Evolutionary conservation across 2,329 filamentous ascomycete genomes (phyloP), one percentile per base, ranked within the genome.

Genomic region (Xylaria multiplex): DNA sequence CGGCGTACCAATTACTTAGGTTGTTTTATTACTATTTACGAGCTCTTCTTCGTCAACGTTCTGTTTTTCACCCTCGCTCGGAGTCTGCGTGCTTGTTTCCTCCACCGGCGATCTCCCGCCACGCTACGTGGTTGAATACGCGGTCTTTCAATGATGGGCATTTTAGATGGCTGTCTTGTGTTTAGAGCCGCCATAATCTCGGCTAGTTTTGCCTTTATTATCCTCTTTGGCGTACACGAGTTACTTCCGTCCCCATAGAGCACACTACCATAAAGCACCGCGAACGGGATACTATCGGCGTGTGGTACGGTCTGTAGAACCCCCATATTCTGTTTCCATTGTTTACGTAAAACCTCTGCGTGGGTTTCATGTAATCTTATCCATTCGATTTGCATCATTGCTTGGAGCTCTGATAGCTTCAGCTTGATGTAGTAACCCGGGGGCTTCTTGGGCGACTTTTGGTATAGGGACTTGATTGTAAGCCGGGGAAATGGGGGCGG

Each of bases 361-460:
- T 68, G 68, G 3, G 8, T 11, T 27, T 64, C 16, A 42, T 69
- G 65, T 13, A 60, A 40, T 13, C n/a, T 27, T 14, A 62, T 32
- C 66, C 63, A 71, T 14, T 68, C 61, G 13, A 9, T 54, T 24
- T 22, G 56, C 54, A 13, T 35, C 65, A 70, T 69, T 9, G 11
- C 43, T 52, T 62, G 50, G 16, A 71, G 60, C 6, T 68, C 62
- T 27, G 57, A 63, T n/a, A 69, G 14, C 13, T 54, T 54, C 13
- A 68, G 27, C 30, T 64, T 68, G 59, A 70, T 62, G 32, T 69
- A 69, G 45, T 70, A 71, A 14, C 68, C 66, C 2, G 61, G 66
- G 9, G 63, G 52, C 8, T 42, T 57, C 2, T 19, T 8, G 14
- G 62, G 66, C 24, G 42, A 55, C 2, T 13, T 7, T 43, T 40